Evolutionary conservation across 78 protist species (phyloP), one percentile per base, ranked within the genome.

Genomic region (Dictyostelium firmibasis): DNA sequence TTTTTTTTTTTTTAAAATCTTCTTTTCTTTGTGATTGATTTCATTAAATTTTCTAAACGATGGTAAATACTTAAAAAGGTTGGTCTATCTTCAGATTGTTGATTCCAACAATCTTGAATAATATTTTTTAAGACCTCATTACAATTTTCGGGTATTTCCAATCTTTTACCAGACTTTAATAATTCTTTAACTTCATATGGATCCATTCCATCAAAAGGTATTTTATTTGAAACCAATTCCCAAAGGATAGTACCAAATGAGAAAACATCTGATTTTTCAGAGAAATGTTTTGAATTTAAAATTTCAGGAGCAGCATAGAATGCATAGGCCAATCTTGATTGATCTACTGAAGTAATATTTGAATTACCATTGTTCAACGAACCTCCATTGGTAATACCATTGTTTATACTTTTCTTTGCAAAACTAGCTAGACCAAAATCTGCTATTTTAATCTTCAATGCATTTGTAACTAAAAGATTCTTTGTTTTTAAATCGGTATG

Each of bases 231-330:
- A 44, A 89, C 75, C 29, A 89, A 69, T 81, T 89, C 94, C 94
- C 94, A 89, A 6, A 89, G 31, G 27, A 89, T 89, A 2, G 94
- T 89, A 29, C 94, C 94, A 89, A 89, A 89, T 43, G 94, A 89
- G n/a, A 89, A 89, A 79, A 89, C 94, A 81, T 89, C 94, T 2
- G 86, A 79, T 67, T 89, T 89, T 35, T 89, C 94, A 7, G 94
- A 53, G 36, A 89, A 89, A 31, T 79, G 60, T 81, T 81, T 64
- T 27, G 70, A 35, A 81, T 78, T 81, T 78, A 89, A 70, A 50
- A 89, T 89, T 50, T 89, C 94, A 5, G 94, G 94, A 2, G 94
- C 94, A 10, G 94, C 94, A 69, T 89, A 89, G 33, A 35, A 89
- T 25, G 87, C 94, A 69, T 89, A 89, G 11, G 94, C 79, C 14